Conservation (phyloP, 192 early-diverging fungal species). For the Gamsiella multidivaricata region DNA sequence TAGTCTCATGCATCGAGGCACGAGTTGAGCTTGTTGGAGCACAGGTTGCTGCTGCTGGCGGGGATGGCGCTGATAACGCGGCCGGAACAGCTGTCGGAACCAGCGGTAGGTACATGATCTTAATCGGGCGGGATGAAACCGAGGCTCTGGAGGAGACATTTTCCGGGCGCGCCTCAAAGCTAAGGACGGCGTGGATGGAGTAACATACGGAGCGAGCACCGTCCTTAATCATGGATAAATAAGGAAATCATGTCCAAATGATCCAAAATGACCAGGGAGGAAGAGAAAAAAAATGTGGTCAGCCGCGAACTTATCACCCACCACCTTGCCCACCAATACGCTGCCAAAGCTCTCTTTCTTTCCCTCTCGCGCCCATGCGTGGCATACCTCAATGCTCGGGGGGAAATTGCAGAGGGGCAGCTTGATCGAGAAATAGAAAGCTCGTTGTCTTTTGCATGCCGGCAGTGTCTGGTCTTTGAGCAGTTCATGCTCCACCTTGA, state of each 20-base stretch:
- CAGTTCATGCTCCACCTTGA: slow-evolving; percentile 37
- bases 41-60: neutral
- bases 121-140: slow-evolving; percentile 8
- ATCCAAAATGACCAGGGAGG: neutral
- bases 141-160: slow-evolving; percentile 2
- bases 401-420: slow-evolving; percentile 39
- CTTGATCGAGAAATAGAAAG: slow-evolving; percentile 33
- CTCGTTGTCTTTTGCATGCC: slow-evolving; percentile 11
- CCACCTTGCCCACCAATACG: too few species aligned
- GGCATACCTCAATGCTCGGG: slow-evolving; percentile 41
- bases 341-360: too few species aligned
- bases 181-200: slow-evolving; percentile 14
- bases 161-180: slow-evolving; percentile 9
- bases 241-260: slow-evolving; percentile 15
- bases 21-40: neutral
- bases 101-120: slow-evolving; percentile 25
- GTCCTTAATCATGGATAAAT: neutral
- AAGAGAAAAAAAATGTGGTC: neutral
- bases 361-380: too few species aligned
- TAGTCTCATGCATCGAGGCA: slow-evolving; percentile 6
- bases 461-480: slow-evolving; percentile 17
- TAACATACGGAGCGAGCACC: slow-evolving; percentile 15
- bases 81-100: slow-evolving; percentile 15
- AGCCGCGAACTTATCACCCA: neutral
- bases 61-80: neutral